Evolutionary conservation across 495 filamentous ascomycete species (phyloP).

Genomic region (Thermothielavioides terrestris): DNA sequence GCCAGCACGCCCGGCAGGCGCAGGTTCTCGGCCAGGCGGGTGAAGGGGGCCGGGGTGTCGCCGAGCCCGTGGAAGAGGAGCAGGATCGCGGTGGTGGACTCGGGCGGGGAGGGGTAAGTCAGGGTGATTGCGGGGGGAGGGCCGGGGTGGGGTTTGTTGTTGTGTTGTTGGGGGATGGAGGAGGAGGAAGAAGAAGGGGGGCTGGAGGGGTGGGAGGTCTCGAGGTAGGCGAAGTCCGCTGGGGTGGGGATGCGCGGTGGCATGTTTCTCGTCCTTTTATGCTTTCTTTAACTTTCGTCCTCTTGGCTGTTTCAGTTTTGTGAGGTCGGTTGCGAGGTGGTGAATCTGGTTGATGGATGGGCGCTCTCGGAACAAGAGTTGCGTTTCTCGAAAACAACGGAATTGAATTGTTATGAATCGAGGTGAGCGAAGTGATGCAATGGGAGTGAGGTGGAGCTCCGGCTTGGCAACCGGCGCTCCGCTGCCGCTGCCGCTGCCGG

Average conservation of each 20-base stretch:
- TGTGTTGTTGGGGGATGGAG: conserved; percentile 1
- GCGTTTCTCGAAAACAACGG: too few relatives aligned
- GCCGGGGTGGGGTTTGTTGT: conserved; percentile 1
- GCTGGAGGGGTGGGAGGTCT: conserved; percentile 17
- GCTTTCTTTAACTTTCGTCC: background rate
- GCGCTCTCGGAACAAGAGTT: background rate
- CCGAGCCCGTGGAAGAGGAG: conserved; percentile 83
- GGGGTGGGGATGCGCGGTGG: conserved; percentile 30
- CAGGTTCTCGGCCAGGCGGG: conserved; percentile 62
- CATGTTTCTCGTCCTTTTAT: conserved; percentile 10
- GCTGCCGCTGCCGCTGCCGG: background rate
- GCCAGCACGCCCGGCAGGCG: conserved; percentile 70
- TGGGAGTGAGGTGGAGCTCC: background rate
- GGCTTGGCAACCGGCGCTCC: background rate
- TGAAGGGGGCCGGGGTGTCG: conserved; percentile 62
- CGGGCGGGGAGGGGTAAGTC: conserved; percentile 31
- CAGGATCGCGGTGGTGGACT: conserved; percentile 61
- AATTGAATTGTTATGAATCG: too few relatives aligned
- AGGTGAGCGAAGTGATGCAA: background rate
- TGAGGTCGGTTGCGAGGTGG: background rate
- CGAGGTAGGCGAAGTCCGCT: conserved; percentile 28
- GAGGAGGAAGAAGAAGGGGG: conserved; percentile 14
- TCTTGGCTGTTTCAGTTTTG: background rate
- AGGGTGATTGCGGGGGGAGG: conserved; percentile 20
- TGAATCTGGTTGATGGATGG: background rate